Percentiles rank a stretch among this genome's conserved stretches.
These are phyloP conservation scores for Podospora bellae-mahoneyi DNA, from an alignment of 495 filamentous ascomycete genomes.

Conservation along the genomic window DNA sequence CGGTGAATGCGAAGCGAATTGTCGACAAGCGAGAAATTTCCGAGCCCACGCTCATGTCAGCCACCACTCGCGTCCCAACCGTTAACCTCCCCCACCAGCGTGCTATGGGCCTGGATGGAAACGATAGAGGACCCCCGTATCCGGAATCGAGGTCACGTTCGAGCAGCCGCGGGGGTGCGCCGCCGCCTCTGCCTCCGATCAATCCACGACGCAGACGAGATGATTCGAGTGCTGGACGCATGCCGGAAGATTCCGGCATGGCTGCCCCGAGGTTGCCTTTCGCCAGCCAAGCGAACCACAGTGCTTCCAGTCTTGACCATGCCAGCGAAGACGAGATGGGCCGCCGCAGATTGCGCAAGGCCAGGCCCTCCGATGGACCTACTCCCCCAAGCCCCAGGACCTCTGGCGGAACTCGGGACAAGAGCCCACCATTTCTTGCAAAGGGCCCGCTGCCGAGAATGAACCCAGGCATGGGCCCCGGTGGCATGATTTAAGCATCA, in stretches of 20 bases:
- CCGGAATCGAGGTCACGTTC: constrained; percentile 42
- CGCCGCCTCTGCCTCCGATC: constrained; percentile 64
- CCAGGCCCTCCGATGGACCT: constrained; percentile 27
- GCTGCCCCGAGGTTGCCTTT: constrained; percentile 24
- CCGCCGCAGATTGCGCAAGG: constrained; percentile 53
- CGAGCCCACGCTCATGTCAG: constrained; percentile 76
- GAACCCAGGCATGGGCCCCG: constrained; percentile 35
- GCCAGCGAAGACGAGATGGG: constrained; percentile 51
- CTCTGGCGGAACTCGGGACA: constrained; percentile 45
- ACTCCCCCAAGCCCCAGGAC: constrained; percentile 47
- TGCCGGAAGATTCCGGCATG: constrained; percentile 47
- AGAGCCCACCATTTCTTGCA: constrained; percentile 31
- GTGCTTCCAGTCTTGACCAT: constrained; percentile 21
- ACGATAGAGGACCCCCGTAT: constrained; percentile 23
- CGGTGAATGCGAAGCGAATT: constrained; percentile 51
- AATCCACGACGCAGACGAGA: constrained; percentile 64
- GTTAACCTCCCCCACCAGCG: constrained; percentile 52
- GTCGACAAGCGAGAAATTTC: constrained; percentile 77
- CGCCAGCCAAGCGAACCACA: constrained; percentile 23
- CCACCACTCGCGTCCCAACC: constrained; percentile 68
- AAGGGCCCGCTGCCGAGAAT: constrained; percentile 28
- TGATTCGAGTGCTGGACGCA: constrained; percentile 50
- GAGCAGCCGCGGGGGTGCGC: constrained; percentile 27
- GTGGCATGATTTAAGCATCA: constrained; percentile 45
- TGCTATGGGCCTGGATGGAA: constrained; percentile 13